Evolutionary conservation across 1,284 basidiomycete genomes (phyloP).

Genomic region (Vanrija sp.): DNA sequence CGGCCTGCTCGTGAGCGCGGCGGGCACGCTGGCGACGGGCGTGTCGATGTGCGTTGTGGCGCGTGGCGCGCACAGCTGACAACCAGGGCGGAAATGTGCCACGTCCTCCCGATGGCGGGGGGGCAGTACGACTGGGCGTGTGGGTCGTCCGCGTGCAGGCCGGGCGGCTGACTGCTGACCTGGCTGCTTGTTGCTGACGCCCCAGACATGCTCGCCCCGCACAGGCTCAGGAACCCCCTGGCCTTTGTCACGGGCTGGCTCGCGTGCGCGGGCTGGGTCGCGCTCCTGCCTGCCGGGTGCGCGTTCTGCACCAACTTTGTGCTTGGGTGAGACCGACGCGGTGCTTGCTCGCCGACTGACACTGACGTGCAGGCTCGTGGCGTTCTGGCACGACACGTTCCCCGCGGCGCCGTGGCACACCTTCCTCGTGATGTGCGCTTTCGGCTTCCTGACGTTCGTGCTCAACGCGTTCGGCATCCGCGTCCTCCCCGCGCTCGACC

Average conservation of each 20-base stretch:
- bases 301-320: slow-evolving; percentile 17
- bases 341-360: slow-evolving; percentile 10
- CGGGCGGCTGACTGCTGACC: neutral
- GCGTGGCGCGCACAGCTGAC: neutral
- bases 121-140: slow-evolving; percentile 42
- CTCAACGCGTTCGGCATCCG: slow-evolving; percentile 32
- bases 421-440: slow-evolving; percentile 21
- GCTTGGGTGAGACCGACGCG: slow-evolving; percentile 13
- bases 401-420: slow-evolving; percentile 15
- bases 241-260: slow-evolving; percentile 1
- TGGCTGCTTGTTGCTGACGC: too few species aligned
- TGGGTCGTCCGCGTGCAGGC: neutral
- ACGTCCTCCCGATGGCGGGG: slow-evolving; percentile 17
- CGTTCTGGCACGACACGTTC: slow-evolving; percentile 34
- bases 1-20: slow-evolving; percentile 35
- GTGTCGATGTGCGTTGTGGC: slow-evolving; percentile 18
- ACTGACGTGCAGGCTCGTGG: slow-evolving; percentile 23
- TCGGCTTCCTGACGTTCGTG: slow-evolving; percentile 15
- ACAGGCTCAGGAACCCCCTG: neutral
- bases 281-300: slow-evolving; percentile 36
- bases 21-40: slow-evolving; percentile 31
- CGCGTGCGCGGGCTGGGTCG: slow-evolving; percentile 41
- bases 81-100: slow-evolving; percentile 5
- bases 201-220: slow-evolving; percentile 6
- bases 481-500: slow-evolving; percentile 32